Evolutionary conservation across 2,329 filamentous ascomycete genomes (phyloP), one percentile per base, ranked within the genome.

Genomic region (Stemphylium beticola): DNA sequence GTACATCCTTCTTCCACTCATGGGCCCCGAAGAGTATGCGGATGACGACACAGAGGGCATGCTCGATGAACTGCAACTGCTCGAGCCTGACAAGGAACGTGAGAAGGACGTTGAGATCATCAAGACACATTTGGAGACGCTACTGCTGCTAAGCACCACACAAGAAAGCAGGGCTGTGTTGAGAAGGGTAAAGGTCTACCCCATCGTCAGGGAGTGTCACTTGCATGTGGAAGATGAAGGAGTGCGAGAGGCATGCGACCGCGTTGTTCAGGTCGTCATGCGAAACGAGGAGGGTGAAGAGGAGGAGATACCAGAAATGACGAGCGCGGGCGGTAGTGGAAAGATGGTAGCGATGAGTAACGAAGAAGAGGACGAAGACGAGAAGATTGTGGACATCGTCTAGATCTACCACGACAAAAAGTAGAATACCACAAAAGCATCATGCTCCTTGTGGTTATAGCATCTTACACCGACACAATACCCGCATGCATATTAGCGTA

Each of bases 231-330:
- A 92, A 18, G 82, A 96, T 68, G 92, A 96, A 40, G 87, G 82
- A 14, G 91, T 98, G 2, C 83, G 85, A 61, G 93, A 96, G 65
- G 90, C 87, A 0, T 96, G 91, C 67, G 95, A 98, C 74, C 83
- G 95, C 52, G 72, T 98, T 47, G 95, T 99, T 41, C 92, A 99
- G 72, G 87, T 96, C 6, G 74, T 96, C 57, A 92, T 92, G 86
- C 82, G 91, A 51, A 91, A 92, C 39, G 92, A 95, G 72, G 87
- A 83, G 62, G 79, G 78, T 6, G 84, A 82, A 42, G 83, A 81
- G 44, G 78, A 78, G 49, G 77, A 78, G 32, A 73, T 78, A 3
- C 79, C 37, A 7, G 50, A 58, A 15, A 58, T 49, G 29, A 60
- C 40, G 34, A 61, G 54, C 10, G 62, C 53, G 15, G 65, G 59